Evolutionary conservation across 2,329 filamentous ascomycete species (phyloP), one percentile per base, ranked within the genome.

Genomic region (Penicillium nordicum): DNA sequence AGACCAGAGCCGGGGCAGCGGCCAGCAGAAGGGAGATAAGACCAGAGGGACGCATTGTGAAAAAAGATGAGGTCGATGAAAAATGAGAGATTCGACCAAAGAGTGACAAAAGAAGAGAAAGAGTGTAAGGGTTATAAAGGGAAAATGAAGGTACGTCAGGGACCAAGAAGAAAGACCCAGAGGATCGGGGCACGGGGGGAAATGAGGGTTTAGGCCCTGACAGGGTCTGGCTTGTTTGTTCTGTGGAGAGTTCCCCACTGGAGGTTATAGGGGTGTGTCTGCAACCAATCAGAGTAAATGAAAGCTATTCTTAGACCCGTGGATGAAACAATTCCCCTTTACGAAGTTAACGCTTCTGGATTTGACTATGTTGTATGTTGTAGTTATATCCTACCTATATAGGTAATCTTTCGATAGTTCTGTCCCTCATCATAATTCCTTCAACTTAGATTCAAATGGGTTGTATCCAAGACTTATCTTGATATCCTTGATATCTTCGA

Each of bases 1-100:
- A 75, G 41, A 81, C 79, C 41, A 80, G 70, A 45, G 78, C 73
- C 25, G 82, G 79, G 45, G 78, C 73, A 48, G 74, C 70, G 45
- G 74, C 76, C 63, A 80, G 63, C 54, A 75, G 65, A 40, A 75
- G 57, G 18, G 74, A 67, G 61, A 80, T 47, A 51, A 79, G 57
- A 50, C 68, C 68, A 44, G 74, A 66, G 65, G 74, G 67, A 74
- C 76, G 78, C 80, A 82, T 82, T 30, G 60, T 77, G 67, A 55
- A 47, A 46, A 55, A 47, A 34, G 27, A 16, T 32, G 27, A 30
- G 23, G 43, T 34, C 36, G 44, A 34, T 40, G 32, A 46, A 46
- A 43, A 43, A 50, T 14, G 41, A 48, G 48, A 46, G 45, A 37
- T 25, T 32, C 23, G 50, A 52, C 49, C 44, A 50, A 48, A 38